phyloP scores from a whole-genome alignment of 805 yeast genomes.

The Saccharomycopsis fibuligera region DNA sequence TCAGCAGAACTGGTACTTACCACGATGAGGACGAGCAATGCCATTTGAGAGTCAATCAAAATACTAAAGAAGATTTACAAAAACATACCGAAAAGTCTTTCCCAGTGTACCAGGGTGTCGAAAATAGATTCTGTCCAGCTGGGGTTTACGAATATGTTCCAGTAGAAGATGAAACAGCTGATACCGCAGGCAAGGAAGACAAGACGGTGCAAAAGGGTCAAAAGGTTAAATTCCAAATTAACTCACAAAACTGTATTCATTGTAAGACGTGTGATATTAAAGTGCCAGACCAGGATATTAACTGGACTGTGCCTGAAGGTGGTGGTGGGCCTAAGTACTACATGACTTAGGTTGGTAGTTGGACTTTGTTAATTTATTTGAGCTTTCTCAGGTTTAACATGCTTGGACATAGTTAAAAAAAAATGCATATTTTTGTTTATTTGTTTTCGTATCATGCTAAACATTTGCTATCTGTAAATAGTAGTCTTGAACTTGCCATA shows the following conservation, averaged over 20 bases:
- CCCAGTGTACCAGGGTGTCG: slow-evolving; percentile 80
- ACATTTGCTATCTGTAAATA: too few species aligned
- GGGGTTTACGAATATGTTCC: slow-evolving; percentile 90
- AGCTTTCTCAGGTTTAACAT: too few species aligned
- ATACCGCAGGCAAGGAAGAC: slow-evolving; percentile 36
- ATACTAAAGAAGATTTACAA: slow-evolving; percentile 24
- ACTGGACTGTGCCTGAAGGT: slow-evolving; percentile 98
- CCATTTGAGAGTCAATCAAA: slow-evolving; percentile 63
- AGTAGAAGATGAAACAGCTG: slow-evolving; percentile 50
- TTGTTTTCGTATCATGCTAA: too few species aligned
- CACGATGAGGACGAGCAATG: slow-evolving; percentile 93
- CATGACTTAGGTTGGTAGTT: too few species aligned
- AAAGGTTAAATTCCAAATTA: slow-evolving; percentile 76
- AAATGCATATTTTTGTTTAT: too few species aligned
- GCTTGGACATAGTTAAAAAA: too few species aligned
- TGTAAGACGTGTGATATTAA: slow-evolving; percentile 98
- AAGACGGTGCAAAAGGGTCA: slow-evolving; percentile 2
- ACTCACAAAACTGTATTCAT: slow-evolving; percentile 95
- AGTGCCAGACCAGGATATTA: slow-evolving; percentile 89
- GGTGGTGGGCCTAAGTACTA: slow-evolving; percentile 98
- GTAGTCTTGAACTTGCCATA: too few species aligned
- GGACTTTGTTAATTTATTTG: too few species aligned
- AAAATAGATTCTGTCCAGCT: slow-evolving; percentile 93
- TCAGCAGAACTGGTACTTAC: slow-evolving; percentile 91
- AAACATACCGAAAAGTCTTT: slow-evolving; percentile 30